These are phyloP conservation scores for Penicillium verhagenii DNA, from an alignment of 495 filamentous ascomycete species.

Conservation along the genomic window DNA sequence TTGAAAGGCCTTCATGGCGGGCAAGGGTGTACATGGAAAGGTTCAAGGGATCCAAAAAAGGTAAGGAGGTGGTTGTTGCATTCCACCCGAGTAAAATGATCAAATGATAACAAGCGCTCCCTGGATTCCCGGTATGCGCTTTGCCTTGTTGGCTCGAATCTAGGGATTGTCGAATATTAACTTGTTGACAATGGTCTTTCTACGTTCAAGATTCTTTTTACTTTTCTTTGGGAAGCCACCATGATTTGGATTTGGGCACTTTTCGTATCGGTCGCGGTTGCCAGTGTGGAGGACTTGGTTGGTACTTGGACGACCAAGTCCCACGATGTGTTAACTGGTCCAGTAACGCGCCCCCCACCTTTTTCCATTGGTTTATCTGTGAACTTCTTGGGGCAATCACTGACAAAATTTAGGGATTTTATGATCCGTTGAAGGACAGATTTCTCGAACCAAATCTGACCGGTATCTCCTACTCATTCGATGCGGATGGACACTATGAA, in stretches of 20 bases:
- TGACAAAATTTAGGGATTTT: conserved; percentile 58
- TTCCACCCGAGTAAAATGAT: conserved; percentile 24
- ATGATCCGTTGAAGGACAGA: conserved; percentile 66
- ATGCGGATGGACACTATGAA: conserved; percentile 68
- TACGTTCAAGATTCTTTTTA: conserved; percentile 8
- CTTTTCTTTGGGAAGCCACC: conserved; percentile 10
- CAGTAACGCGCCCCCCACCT: too few species aligned
- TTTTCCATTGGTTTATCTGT: too few species aligned
- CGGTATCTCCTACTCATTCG: conserved; percentile 83
- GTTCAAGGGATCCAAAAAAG: too few species aligned
- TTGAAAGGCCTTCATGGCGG: conserved; percentile 49
- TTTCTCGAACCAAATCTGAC: conserved; percentile 68
- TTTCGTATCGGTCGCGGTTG: conserved; percentile 28
- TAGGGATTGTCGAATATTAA: conserved; percentile 14
- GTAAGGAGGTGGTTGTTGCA: conserved; percentile 8
- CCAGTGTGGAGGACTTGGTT: conserved; percentile 49
- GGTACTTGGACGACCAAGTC: conserved; percentile 82
- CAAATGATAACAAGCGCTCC: conserved; percentile 28
- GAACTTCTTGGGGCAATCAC: not conserved
- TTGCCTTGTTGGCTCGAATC: conserved; percentile 17
- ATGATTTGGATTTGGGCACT: conserved; percentile 29
- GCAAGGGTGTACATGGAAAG: conserved; percentile 12
- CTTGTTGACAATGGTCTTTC: not conserved
- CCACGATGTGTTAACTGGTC: conserved; percentile 67
- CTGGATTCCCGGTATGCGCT: conserved; percentile 16